Evolutionary conservation across 306 rosid genomes (phyloP).

Genomic region (Phaseolus lunatus): DNA sequence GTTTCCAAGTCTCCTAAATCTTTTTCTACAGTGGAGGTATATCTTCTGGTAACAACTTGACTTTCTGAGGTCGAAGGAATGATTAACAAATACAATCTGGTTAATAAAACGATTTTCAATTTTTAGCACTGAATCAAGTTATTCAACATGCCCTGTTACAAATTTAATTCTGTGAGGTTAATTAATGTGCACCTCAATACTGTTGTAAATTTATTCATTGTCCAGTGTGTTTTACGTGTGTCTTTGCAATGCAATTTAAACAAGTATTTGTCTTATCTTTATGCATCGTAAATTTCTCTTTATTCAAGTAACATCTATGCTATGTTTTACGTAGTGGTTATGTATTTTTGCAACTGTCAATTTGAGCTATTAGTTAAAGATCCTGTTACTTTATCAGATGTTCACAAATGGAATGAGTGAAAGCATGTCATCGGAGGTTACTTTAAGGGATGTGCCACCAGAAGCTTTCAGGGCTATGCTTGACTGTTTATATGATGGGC

Average conservation of each 20-base stretch:
- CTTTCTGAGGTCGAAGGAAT: conserved; percentile 30
- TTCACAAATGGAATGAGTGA: conserved; percentile 99
- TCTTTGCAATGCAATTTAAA: conserved; percentile 32
- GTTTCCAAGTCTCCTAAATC: conserved; percentile 2
- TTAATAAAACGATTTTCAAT: not conserved
- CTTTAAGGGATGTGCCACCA: conserved; percentile 76
- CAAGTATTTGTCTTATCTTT: conserved; percentile 9
- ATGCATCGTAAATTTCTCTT: not conserved
- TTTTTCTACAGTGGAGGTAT: conserved; percentile 10
- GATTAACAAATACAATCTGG: not conserved
- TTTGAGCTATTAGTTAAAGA: conserved; percentile 31
- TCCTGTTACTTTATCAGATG: conserved; percentile 67
- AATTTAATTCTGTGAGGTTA: conserved; percentile 13
- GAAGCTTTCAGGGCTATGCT: conserved; percentile 87
- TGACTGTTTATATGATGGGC: conserved; percentile 79
- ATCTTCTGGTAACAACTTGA: conserved; percentile 8
- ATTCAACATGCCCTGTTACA: conserved; percentile 25
- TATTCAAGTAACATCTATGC: conserved; percentile 27
- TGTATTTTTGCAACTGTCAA: conserved; percentile 12
- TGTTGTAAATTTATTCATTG: conserved; percentile 15
- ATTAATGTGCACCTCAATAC: conserved; percentile 27
- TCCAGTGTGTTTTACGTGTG: conserved; percentile 13
- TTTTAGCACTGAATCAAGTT: conserved; percentile 28
- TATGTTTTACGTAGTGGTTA: conserved; percentile 26
- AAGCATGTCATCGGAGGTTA: conserved; percentile 75